phyloP scores from a whole-genome alignment of 1,284 basidiomycete genomes.

The Irpex rosettiformis region DNA sequence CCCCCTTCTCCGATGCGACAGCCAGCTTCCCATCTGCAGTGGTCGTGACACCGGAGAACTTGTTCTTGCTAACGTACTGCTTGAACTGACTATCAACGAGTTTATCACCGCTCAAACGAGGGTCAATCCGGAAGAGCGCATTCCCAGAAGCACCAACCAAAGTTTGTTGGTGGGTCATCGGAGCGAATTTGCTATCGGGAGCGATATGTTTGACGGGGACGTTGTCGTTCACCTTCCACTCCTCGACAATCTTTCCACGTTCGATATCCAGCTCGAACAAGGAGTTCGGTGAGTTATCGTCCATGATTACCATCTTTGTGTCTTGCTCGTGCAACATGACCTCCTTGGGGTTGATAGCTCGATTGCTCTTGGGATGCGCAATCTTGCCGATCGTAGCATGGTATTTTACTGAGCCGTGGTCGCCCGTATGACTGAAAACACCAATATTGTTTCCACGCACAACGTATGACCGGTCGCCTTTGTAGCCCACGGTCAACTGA shows the following conservation, averaged over 20 bases:
- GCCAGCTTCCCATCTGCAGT: slow-evolving; percentile 87
- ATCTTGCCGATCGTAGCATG: slow-evolving; percentile 88
- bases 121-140: slow-evolving; percentile 96
- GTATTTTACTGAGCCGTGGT: slow-evolving; percentile 71
- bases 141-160: slow-evolving; percentile 93
- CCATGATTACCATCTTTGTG: slow-evolving; percentile 92
- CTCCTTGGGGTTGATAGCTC: slow-evolving; percentile 83
- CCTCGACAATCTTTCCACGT: slow-evolving; percentile 95
- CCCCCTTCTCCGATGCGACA: slow-evolving; percentile 95
- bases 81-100: slow-evolving; percentile 96
- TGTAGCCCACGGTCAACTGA: slow-evolving; percentile 93
- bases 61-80: slow-evolving; percentile 94
- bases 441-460: slow-evolving; percentile 96
- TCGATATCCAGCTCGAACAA: slow-evolving; percentile 94
- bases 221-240: slow-evolving; percentile 95
- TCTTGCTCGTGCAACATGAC: slow-evolving; percentile 99
- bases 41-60: slow-evolving; percentile 92
- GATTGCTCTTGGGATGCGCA: slow-evolving; percentile 71
- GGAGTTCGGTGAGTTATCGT: slow-evolving; percentile 80
- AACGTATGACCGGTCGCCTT: slow-evolving; percentile 94
- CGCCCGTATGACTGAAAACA: slow-evolving; percentile 86
- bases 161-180: slow-evolving; percentile 90
- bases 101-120: slow-evolving; percentile 87
- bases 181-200: slow-evolving; percentile 93
- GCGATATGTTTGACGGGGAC: slow-evolving; percentile 87